Percentiles rank a stretch among this genome's conserved stretches.
These are phyloP conservation scores for Solanum gandarillasii DNA, from an alignment of 257 asterid species.

Conservation along the genomic window DNA sequence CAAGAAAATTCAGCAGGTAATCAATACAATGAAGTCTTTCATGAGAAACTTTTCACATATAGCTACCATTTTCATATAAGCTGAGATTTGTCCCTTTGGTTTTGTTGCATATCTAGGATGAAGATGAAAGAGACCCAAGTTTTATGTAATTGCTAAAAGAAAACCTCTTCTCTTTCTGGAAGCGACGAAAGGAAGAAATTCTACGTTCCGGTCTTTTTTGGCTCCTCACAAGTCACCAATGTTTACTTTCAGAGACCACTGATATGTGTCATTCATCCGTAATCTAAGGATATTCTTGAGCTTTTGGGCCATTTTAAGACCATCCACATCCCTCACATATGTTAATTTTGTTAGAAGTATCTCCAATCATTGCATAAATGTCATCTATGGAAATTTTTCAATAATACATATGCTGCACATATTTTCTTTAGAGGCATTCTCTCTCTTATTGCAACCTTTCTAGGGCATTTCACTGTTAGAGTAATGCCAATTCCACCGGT, in stretches of 20 bases:
- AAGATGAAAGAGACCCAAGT: not conserved
- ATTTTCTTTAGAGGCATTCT: not conserved
- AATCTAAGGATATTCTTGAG: not conserved
- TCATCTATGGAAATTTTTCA: not conserved
- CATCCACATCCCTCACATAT: not conserved
- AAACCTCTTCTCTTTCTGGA: conserved; percentile 22
- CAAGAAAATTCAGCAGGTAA: not conserved
- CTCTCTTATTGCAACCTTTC: not conserved
- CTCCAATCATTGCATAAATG: not conserved
- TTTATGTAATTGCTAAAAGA: conserved; percentile 1
- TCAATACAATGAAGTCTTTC: not conserved
- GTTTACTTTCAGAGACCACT: not conserved
- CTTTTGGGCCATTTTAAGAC: not conserved
- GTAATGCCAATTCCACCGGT: not conserved
- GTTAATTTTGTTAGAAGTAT: not conserved
- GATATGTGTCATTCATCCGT: not conserved
- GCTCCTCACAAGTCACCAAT: not conserved
- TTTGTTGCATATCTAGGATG: not conserved
- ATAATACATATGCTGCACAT: not conserved
- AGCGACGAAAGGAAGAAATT: conserved; percentile 12
- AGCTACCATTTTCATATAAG: not conserved
- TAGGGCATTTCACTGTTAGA: not conserved
- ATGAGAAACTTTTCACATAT: not conserved
- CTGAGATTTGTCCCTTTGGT: not conserved
- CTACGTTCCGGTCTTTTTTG: not conserved